Base-by-base conservation (phyloP, 1,139 yeast species). In the Saccharomyces hybrid region DNA sequence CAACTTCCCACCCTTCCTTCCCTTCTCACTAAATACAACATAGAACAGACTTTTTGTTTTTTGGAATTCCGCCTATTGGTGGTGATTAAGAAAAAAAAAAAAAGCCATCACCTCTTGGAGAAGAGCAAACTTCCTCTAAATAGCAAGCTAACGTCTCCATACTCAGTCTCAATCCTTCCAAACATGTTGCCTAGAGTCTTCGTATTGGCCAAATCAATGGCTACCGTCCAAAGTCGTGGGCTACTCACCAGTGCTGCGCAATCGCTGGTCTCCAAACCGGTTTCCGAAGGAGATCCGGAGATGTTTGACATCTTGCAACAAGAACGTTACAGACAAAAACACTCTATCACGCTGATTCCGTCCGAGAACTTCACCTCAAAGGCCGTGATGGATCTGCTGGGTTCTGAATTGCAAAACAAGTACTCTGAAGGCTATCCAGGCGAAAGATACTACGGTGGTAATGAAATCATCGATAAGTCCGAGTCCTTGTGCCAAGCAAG, bases 401-500 rank as follows among this genome's bases (percentile, higher is more conserved):
- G 98, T 56, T 86, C 97, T 20, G 96, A 89, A 73, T 89, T 91
- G 96, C 95, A 89, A 75, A 91, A 91, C 81, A 91, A 91, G 78
- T 91, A 91, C 75, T 89, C 97, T n/a, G 98, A 91, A 76, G 97
- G 97, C 57, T 91, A 91, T 75, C 98, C 98, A 51, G 97, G 97
- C 59, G 97, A 90, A 67, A 84, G 98, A 72, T 91, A 91, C 76
- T 91, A 91, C 68, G 98, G 98, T 71, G 98, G 98, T 71, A 91
- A 91, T 72, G 91, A 91, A 75, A 84, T 84, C 73, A 91, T 91
- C 66, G 98, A 91, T 73, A 81, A 84, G 75, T 91, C 95, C 61
- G 98, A 91, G 77, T 73, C 82, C 13, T 77, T 91, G 64, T 91
- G 98, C 75, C 97, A 89, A 75, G 79, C 85, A 70, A 83, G 98